phyloP scores from a whole-genome alignment of 2,329 filamentous ascomycete species.

The Aspergillus brunneoviolaceus region DNA sequence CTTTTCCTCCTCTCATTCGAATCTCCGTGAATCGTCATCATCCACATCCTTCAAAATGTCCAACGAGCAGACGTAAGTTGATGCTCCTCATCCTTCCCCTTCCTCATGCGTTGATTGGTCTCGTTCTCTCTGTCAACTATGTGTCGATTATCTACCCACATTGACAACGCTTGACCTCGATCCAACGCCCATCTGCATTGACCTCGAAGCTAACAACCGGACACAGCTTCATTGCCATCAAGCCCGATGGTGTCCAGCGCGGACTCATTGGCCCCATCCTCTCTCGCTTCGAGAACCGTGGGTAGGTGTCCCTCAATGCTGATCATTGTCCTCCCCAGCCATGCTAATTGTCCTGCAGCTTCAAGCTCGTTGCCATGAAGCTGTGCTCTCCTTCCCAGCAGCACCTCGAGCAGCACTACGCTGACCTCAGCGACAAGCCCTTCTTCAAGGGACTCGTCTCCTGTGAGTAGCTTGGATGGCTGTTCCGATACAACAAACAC shows the following conservation, averaged over 20 bases:
- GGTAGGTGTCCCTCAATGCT: slow-evolving; percentile 55
- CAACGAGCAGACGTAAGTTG: slow-evolving; percentile 81
- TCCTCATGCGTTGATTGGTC: slow-evolving; percentile 5
- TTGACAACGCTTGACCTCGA: slow-evolving; percentile 1
- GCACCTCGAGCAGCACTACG: slow-evolving; percentile 98
- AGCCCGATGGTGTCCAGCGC: slow-evolving; percentile 99
- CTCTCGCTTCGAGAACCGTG: slow-evolving; percentile 94
- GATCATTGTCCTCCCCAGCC: background rate
- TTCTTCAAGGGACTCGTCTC: slow-evolving; percentile 95
- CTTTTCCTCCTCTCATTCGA: slow-evolving; percentile 24
- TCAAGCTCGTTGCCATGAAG: slow-evolving; percentile 99
- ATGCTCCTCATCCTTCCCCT: slow-evolving; percentile 9
- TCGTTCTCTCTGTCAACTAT: background rate
- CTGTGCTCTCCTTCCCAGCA: slow-evolving; percentile 82
- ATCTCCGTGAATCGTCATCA: slow-evolving; percentile 11
- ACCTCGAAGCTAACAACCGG: slow-evolving; percentile 34
- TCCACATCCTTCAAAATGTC: slow-evolving; percentile 60
- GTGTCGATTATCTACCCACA: background rate
- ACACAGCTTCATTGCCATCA: slow-evolving; percentile 97
- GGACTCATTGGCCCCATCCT: slow-evolving; percentile 98
- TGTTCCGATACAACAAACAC: background rate
- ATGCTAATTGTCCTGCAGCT: slow-evolving; percentile 54
- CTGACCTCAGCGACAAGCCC: slow-evolving; percentile 86
- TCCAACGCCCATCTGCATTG: slow-evolving; percentile 17
- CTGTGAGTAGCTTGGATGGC: slow-evolving; percentile 61